A percentile compares a stretch with the other conserved stretches of the same genome.
Evolutionary conservation across 495 filamentous ascomycete species (phyloP).

Genomic region (Wilcoxina mikolae): DNA sequence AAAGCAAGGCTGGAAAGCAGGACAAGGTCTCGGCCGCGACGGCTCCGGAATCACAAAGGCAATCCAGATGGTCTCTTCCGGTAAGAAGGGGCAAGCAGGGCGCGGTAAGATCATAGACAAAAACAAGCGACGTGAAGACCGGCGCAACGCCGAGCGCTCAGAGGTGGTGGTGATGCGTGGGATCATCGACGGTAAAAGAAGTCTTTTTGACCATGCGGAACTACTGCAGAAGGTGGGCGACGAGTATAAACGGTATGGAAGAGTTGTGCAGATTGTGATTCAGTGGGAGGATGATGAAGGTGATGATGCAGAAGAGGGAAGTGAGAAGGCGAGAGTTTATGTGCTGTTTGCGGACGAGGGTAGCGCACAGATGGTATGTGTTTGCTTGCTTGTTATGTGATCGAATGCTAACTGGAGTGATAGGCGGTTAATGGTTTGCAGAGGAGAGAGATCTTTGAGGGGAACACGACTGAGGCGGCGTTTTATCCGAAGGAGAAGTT

Average conservation of each 20-base stretch:
- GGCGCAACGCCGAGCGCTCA: slow-evolving; percentile 56
- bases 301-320: background rate
- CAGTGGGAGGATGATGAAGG: slow-evolving; percentile 36
- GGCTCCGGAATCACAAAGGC: slow-evolving; percentile 69
- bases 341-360: slow-evolving; percentile 75
- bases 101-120: slow-evolving; percentile 70
- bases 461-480: slow-evolving; percentile 58
- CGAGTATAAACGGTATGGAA: slow-evolving; percentile 78
- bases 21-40: slow-evolving; percentile 68
- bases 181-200: slow-evolving; percentile 70
- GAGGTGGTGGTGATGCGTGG: slow-evolving; percentile 62
- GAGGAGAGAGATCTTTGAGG: slow-evolving; percentile 63
- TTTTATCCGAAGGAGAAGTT: slow-evolving; percentile 75
- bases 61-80: slow-evolving; percentile 66
- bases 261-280: slow-evolving; percentile 70
- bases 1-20: slow-evolving; percentile 86
- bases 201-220: slow-evolving; percentile 48
- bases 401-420: slow-evolving; percentile 10
- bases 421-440: slow-evolving; percentile 80
- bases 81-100: slow-evolving; percentile 58
- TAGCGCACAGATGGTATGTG: slow-evolving; percentile 62
- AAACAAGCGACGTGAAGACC: slow-evolving; percentile 34
- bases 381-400: background rate
- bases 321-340: slow-evolving; percentile 52
- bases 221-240: slow-evolving; percentile 89